A percentile compares a stretch with the other conserved stretches of the same genome.
phyloP scores from a whole-genome alignment of 1,284 basidiomycete genomes.

The Melampsora allii-populina region DNA sequence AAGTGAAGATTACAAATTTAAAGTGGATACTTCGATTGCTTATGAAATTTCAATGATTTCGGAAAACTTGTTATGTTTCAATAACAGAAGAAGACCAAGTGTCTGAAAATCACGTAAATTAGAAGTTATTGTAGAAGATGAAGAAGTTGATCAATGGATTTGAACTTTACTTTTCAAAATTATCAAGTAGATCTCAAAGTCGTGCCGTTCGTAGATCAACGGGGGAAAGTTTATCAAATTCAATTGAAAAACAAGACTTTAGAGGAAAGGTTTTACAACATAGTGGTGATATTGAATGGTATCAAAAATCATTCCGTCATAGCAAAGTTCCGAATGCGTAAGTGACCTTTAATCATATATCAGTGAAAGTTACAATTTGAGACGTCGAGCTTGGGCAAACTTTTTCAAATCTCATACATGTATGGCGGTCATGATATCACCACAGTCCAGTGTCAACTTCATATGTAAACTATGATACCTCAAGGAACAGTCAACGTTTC shows the following conservation, averaged over 20 bases:
- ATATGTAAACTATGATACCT: no score
- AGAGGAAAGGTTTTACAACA: slow-evolving; percentile 75
- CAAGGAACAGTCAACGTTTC: no score
- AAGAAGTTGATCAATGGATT: slow-evolving; percentile 61
- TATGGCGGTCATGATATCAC: no score
- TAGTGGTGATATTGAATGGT: slow-evolving; percentile 76
- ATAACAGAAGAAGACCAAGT: slow-evolving; percentile 67
- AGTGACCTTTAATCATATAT: no score
- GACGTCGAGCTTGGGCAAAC: no score
- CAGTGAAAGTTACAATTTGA: no score
- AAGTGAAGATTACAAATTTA: neutral
- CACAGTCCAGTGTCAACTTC: no score
- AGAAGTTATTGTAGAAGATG: slow-evolving; percentile 61
- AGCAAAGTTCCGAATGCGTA: no score
- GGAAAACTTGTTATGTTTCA: slow-evolving; percentile 68
- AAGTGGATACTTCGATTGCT: slow-evolving; percentile 10
- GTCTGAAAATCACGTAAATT: slow-evolving; percentile 45
- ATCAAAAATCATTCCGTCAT: slow-evolving; percentile 64
- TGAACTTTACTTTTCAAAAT: slow-evolving; percentile 60
- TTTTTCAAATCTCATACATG: no score
- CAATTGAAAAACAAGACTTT: slow-evolving; percentile 71
- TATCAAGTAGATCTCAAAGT: slow-evolving; percentile 55
- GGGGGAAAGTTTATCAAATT: slow-evolving; percentile 63
- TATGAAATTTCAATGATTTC: slow-evolving; percentile 74
- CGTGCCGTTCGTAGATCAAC: slow-evolving; percentile 50